phyloP scores from a whole-genome alignment of 2,329 filamentous ascomycete species.

The Sclerotinia borealis region DNA sequence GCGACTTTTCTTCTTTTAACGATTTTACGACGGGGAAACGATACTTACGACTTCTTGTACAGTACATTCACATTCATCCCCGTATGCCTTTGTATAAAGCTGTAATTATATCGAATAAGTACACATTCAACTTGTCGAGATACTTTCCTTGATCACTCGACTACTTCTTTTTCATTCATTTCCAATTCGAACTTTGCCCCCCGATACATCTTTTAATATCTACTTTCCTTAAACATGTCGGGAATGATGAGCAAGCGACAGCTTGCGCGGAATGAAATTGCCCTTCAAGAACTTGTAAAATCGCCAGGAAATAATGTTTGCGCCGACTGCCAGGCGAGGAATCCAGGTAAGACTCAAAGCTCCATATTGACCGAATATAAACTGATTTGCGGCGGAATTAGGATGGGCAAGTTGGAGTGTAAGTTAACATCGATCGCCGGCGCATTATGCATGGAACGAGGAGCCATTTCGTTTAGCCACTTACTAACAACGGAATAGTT shows the following conservation, averaged over 20 bases:
- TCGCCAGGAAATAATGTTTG: slow-evolving; percentile 87
- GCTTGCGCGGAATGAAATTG: slow-evolving; percentile 93
- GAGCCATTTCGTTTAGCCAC: slow-evolving; percentile 14
- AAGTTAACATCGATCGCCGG: slow-evolving; percentile 19
- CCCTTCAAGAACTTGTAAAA: slow-evolving; percentile 82
- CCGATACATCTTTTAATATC: slow-evolving; percentile 6
- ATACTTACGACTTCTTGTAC: slow-evolving; percentile 18
- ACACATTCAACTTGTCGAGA: not conserved
- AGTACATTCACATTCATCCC: slow-evolving; percentile 19
- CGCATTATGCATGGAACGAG: not conserved
- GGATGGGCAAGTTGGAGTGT: slow-evolving; percentile 36
- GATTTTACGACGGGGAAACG: slow-evolving; percentile 21
- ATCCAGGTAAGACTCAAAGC: slow-evolving; percentile 65
- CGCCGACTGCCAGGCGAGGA: slow-evolving; percentile 85
- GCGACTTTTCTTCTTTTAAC: slow-evolving; percentile 10
- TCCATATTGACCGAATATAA: not conserved
- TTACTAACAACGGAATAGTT: slow-evolving; percentile 49
- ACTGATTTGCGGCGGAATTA: slow-evolving; percentile 10
- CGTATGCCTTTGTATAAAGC: slow-evolving; percentile 23
- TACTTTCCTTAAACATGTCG: slow-evolving; percentile 48
- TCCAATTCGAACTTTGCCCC: not conserved
- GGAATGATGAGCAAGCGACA: slow-evolving; percentile 85
- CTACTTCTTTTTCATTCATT: not conserved
- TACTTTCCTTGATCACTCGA: slow-evolving; percentile 1
- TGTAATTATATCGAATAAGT: slow-evolving; percentile 17